phyloP scores from a whole-genome alignment of 148 eudicot genomes.

The Fallopia convolvulus region DNA sequence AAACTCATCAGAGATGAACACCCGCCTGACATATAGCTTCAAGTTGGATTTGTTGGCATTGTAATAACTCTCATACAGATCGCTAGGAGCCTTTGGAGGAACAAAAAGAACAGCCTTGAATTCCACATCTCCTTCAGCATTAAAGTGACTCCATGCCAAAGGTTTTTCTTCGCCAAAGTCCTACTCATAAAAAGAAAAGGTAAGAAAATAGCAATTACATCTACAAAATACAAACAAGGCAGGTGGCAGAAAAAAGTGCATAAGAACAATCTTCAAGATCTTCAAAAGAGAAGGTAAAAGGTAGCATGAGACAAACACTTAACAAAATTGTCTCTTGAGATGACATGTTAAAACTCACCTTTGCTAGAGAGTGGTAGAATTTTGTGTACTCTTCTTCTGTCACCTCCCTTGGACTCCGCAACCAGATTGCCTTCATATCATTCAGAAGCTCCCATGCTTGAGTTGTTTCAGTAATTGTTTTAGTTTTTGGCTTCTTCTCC shows the following conservation, averaged over 20 bases:
- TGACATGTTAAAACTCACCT: slow-evolving; percentile 33
- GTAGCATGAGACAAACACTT: background rate
- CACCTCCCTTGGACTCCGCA: slow-evolving; percentile 93
- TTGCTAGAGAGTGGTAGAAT: slow-evolving; percentile 84
- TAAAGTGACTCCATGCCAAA: slow-evolving; percentile 90
- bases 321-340: background rate
- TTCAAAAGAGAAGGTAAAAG: background rate
- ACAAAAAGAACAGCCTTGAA: slow-evolving; percentile 94
- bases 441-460: slow-evolving; percentile 94
- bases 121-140: slow-evolving; percentile 98
- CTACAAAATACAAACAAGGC: background rate
- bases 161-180: slow-evolving; percentile 94
- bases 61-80: slow-evolving; percentile 95
- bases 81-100: slow-evolving; percentile 96
- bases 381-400: slow-evolving; percentile 92
- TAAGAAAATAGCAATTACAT: background rate
- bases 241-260: background rate
- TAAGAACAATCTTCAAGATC: background rate
- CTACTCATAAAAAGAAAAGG: slow-evolving; percentile 18
- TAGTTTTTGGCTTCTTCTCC: slow-evolving; percentile 89
- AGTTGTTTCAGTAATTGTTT: slow-evolving; percentile 75
- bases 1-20: slow-evolving; percentile 97
- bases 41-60: slow-evolving; percentile 80
- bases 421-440: slow-evolving; percentile 95
- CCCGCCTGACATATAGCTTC: slow-evolving; percentile 87